A percentile compares a stretch with the other conserved stretches of the same genome.
These are phyloP conservation scores for Apiospora rasikravindrae DNA, from an alignment of 2,329 filamentous ascomycete species.

Conservation along the genomic window DNA sequence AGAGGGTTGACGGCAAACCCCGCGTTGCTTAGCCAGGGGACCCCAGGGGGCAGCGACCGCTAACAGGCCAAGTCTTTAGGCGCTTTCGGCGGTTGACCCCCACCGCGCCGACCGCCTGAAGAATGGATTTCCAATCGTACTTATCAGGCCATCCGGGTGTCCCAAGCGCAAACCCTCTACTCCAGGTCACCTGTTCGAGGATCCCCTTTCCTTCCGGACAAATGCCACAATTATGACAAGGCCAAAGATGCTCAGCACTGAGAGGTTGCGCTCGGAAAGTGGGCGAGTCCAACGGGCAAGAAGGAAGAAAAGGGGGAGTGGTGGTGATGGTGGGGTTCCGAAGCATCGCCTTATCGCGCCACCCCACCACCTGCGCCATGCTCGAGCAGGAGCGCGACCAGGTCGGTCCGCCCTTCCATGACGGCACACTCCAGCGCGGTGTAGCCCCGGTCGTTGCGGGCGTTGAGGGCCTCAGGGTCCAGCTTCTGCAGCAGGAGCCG, in stretches of 20 bases:
- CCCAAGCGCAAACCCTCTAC: too few relatives aligned
- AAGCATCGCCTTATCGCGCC: not conserved
- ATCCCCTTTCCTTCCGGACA: too few relatives aligned
- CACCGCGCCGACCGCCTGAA: not conserved
- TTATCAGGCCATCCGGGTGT: too few relatives aligned
- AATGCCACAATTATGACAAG: too few relatives aligned
- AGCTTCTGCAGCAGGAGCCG: slow-evolving; percentile 36
- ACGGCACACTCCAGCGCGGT: slow-evolving; percentile 41
- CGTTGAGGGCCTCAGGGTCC: slow-evolving; percentile 36
- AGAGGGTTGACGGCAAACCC: not conserved
- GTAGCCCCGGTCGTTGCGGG: slow-evolving; percentile 37
- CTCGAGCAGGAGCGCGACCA: slow-evolving; percentile 39
- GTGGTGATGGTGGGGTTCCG: not conserved
- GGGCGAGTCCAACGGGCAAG: too few relatives aligned
- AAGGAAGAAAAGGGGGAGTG: not conserved
- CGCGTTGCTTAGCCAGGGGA: not conserved
- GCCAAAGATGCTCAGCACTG: too few relatives aligned
- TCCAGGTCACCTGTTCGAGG: too few relatives aligned
- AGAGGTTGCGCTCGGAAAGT: too few relatives aligned
- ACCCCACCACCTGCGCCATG: slow-evolving; percentile 31
- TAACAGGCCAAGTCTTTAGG: not conserved
- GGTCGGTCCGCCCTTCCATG: slow-evolving; percentile 38
- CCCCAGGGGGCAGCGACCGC: not conserved
- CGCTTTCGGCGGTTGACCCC: not conserved
- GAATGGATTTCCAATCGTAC: not conserved